These are phyloP conservation scores for Aspergillus cejpii DNA, from an alignment of 2,329 filamentous ascomycete species.

Conservation along the genomic window DNA sequence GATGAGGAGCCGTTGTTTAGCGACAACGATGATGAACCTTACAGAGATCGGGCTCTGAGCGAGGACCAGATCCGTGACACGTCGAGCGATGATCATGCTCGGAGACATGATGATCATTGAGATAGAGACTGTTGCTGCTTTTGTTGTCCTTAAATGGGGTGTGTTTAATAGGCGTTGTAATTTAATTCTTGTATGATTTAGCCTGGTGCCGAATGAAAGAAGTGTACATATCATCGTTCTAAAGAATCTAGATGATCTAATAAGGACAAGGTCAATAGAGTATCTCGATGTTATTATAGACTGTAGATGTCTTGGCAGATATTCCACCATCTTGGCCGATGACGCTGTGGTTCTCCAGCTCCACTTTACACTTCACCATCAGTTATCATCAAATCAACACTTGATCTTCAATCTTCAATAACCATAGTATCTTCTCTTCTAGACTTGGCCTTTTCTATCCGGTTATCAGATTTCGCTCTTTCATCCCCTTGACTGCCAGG, in stretches of 20 bases:
- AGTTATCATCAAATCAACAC: conserved; percentile 3
- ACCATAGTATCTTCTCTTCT: conserved; percentile 1
- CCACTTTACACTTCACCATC: conserved; percentile 8
- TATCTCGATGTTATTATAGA: neutral
- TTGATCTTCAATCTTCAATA: neutral
- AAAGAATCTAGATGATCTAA: neutral
- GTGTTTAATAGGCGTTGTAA: conserved; percentile 8
- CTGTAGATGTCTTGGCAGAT: conserved; percentile 10
- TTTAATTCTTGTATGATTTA: conserved; percentile 10
- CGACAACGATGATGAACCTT: conserved; percentile 37
- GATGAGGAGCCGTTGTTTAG: conserved; percentile 59
- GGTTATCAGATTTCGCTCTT: neutral
- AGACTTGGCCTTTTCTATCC: neutral
- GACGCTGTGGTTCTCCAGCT: conserved; percentile 20
- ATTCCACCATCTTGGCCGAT: conserved; percentile 9
- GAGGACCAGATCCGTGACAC: conserved; percentile 17
- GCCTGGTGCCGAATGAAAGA: neutral
- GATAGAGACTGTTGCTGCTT: too few relatives aligned
- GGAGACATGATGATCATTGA: conserved; percentile 8
- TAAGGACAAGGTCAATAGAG: conserved; percentile 1
- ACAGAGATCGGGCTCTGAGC: conserved; percentile 27
- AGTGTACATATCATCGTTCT: conserved; percentile 4
- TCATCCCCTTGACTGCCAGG: neutral
- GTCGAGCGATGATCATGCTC: conserved; percentile 11
- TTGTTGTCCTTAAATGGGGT: too few relatives aligned